A percentile compares a stretch with the other conserved stretches of the same genome.
Evolutionary conservation across 2,329 filamentous ascomycete species (phyloP).

Genomic region (Capronia epimyces): DNA sequence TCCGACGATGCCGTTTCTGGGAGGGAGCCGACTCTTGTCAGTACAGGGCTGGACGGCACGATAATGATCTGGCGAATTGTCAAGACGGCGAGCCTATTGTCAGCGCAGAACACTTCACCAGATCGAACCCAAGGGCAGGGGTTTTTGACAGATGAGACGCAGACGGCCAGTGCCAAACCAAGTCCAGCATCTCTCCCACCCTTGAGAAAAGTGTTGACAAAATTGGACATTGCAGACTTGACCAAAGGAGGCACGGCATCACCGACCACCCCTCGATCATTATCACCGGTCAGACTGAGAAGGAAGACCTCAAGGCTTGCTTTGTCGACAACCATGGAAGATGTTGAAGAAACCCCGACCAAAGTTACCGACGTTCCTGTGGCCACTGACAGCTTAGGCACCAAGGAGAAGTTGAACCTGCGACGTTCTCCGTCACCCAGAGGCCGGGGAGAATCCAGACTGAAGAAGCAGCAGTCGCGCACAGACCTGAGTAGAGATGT

Average conservation of each 20-base stretch:
- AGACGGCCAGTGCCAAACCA: conserved; percentile 43
- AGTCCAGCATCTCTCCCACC: conserved; percentile 61
- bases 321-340: conserved; percentile 37
- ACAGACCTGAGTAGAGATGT: conserved; percentile 13
- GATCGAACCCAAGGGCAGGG: conserved; percentile 30
- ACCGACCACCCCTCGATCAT: conserved; percentile 40
- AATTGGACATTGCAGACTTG: conserved; percentile 79
- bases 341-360: conserved; percentile 28
- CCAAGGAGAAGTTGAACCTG: conserved; percentile 23
- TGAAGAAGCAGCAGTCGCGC: conserved; percentile 29
- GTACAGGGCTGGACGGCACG: conserved; percentile 71
- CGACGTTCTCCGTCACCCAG: conserved; percentile 38
- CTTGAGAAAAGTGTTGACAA: conserved; percentile 77
- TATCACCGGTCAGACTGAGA: conserved; percentile 48
- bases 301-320: conserved; percentile 51
- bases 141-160: conserved; percentile 32
- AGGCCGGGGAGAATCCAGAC: conserved; percentile 33
- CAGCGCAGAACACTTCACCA: conserved; percentile 32
- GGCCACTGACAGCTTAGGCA: conserved; percentile 29
- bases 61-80: conserved; percentile 68
- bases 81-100: conserved; percentile 32
- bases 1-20: conserved; percentile 48
- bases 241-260: conserved; percentile 47
- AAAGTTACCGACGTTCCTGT: conserved; percentile 32
- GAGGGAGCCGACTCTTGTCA: conserved; percentile 52